A percentile compares a stretch with the other conserved stretches of the same genome.
Evolutionary conservation across 345 rosid genomes (phyloP).

Genomic region (Moricandia moricandioides): DNA sequence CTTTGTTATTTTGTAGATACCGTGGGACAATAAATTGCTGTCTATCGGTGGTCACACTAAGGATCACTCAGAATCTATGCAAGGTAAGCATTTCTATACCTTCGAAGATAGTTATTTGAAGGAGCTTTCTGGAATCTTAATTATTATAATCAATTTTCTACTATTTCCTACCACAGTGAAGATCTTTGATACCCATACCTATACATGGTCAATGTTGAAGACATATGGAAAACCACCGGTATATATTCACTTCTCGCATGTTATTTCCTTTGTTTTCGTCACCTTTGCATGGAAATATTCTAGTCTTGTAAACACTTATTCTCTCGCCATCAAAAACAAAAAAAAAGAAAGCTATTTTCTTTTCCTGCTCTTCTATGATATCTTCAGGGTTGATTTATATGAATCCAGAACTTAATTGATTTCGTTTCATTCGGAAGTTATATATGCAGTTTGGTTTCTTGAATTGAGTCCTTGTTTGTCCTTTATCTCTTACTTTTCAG

Average conservation of each 20-base stretch:
- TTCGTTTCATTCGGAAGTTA: slow-evolving; percentile 1
- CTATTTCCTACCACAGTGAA: slow-evolving; percentile 60
- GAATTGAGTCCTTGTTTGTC: not conserved
- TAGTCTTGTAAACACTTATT: not conserved
- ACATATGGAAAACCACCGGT: slow-evolving; percentile 98
- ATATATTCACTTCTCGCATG: slow-evolving; percentile 40
- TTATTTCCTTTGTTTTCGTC: slow-evolving; percentile 1
- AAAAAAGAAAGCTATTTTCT: not conserved
- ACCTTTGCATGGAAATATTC: slow-evolving; percentile 22
- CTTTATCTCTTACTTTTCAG: slow-evolving; percentile 46
- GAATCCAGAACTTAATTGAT: not conserved
- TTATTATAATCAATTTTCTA: slow-evolving; percentile 15
- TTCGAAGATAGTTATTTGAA: not conserved
- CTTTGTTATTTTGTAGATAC: slow-evolving; percentile 53
- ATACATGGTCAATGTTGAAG: slow-evolving; percentile 82
- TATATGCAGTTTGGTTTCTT: slow-evolving; percentile 5
- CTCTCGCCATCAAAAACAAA: not conserved
- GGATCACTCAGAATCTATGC: slow-evolving; percentile 85
- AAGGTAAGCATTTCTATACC: slow-evolving; percentile 45
- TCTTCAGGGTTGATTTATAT: slow-evolving; percentile 3
- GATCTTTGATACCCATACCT: slow-evolving; percentile 72
- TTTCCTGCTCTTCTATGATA: slow-evolving; percentile 2
- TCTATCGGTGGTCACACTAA: slow-evolving; percentile 94
- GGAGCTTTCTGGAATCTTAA: slow-evolving; percentile 6
- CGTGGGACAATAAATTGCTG: slow-evolving; percentile 90